Base-by-base conservation (phyloP, 441 rosid genomes). In the Rhodomyrtus psidioides region DNA sequence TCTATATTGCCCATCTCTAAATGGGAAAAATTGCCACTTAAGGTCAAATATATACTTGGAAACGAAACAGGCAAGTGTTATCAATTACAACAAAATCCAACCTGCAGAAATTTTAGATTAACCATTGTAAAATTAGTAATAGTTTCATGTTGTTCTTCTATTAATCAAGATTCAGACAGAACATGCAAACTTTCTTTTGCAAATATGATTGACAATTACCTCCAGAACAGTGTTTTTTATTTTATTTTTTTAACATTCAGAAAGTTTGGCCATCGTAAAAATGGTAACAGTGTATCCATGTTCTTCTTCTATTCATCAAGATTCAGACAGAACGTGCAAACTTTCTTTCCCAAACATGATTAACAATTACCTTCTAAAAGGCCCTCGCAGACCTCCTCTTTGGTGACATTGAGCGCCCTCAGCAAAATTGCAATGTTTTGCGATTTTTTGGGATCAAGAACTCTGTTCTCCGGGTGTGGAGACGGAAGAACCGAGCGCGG, bases 371-470 rank as follows among this genome's bases (percentile, higher is more conserved):
- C 99, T 94, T 97, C 99, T 70, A 95, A 87, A 85, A 97, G 99
- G 53, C 96, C 99, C 54, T 97, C 99, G 84, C 98, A 95, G 84
- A 97, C 99, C 93, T 97, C 99, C 92, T 97, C 99, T 17, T 92
- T 89, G 53, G 99, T 97, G 85, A 97, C 99, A 84, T 96, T 93
- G 84, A 96, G 90, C 12, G 99, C 99, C 39, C 96, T 91, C 27
- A 97, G 93, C 91, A 93, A 83, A 87, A 97, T 97, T 2, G 99
- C 98, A 83, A 97, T 94, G 89, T 97, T 97, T 89, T 96, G 99
- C 4, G 98, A 95, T 89, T 94, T 97, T 87, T 94, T 95, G 39
- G 99, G 98, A 85, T 96, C 99, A 86, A 97, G 92, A 42, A 96
- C 96, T 87, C 98, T 90, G 87, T 94, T 95, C 82, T 95, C 99